Percentiles rank a stretch among this genome's conserved stretches.
Evolutionary conservation across 2,329 filamentous ascomycete genomes (phyloP).

Genomic region (Pseudogymnoascus sp.): DNA sequence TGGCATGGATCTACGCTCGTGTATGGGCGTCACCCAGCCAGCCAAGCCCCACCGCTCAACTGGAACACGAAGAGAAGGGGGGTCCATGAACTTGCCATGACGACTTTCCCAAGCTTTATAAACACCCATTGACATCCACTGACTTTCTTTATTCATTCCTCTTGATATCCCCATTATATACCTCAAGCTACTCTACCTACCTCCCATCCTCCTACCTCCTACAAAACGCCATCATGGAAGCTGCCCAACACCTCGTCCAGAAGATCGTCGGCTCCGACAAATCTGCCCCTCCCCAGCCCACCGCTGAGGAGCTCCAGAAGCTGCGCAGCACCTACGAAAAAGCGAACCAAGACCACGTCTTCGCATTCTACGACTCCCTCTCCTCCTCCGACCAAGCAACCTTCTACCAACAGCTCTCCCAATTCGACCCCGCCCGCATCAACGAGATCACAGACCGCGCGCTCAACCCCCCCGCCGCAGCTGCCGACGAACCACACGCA

Average conservation of each 20-base stretch:
- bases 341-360: constrained; percentile 73
- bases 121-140: background rate
- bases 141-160: background rate
- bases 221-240: constrained; percentile 22
- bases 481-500: constrained; percentile 27
- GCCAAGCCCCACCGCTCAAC: constrained; percentile 1
- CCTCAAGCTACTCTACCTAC: background rate
- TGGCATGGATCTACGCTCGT: constrained; percentile 1
- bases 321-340: constrained; percentile 66
- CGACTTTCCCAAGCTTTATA: background rate
- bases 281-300: constrained; percentile 27
- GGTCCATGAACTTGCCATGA: background rate
- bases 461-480: constrained; percentile 62
- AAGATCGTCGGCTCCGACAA: constrained; percentile 34
- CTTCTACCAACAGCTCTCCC: constrained; percentile 73
- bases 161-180: background rate
- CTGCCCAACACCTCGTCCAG: constrained; percentile 39
- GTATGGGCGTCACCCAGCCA: background rate
- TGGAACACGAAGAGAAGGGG: background rate
- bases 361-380: constrained; percentile 80
- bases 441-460: constrained; percentile 78
- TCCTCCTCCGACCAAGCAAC: constrained; percentile 61
- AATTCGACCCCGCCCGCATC: constrained; percentile 78
- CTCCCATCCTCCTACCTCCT: background rate
- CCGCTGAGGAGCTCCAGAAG: constrained; percentile 34